A percentile compares a stretch with the other conserved stretches of the same genome.
phyloP scores from a whole-genome alignment of 2,329 filamentous ascomycete genomes.

The Cladosporium sphaerospermum region DNA sequence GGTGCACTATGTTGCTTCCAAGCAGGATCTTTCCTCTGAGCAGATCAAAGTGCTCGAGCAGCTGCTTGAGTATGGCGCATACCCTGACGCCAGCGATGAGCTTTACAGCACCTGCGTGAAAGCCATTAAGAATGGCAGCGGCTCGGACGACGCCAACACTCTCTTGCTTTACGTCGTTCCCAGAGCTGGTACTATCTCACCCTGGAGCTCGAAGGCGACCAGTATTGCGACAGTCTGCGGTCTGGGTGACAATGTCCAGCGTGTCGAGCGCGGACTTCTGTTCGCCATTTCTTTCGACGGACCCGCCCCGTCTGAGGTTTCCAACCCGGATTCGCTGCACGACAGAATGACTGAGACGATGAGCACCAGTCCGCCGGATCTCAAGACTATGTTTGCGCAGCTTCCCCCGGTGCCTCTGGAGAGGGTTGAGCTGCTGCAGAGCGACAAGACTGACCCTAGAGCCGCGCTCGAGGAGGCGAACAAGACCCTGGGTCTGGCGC shows the following conservation, averaged over 20 bases:
- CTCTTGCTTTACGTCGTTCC: conserved; percentile 68
- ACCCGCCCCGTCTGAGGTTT: conserved; percentile 42
- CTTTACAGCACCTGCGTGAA: conserved; percentile 42
- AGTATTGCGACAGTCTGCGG: conserved; percentile 91
- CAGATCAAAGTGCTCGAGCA: conserved; percentile 51
- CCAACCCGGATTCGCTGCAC: conserved; percentile 66
- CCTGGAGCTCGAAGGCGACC: conserved; percentile 96
- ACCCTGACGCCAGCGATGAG: conserved; percentile 40
- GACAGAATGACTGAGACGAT: conserved; percentile 96
- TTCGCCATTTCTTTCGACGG: conserved; percentile 56
- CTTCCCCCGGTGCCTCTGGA: conserved; percentile 58
- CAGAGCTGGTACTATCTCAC: conserved; percentile 75
- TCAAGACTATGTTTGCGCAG: conserved; percentile 74
- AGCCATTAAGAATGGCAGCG: conserved; percentile 43
- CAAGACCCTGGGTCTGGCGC: conserved; percentile 71
- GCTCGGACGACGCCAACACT: conserved; percentile 45
- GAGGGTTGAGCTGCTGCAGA: conserved; percentile 58
- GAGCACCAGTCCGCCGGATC: conserved; percentile 58
- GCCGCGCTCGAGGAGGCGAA: conserved; percentile 78
- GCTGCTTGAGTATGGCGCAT: conserved; percentile 54
- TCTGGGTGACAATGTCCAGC: conserved; percentile 61
- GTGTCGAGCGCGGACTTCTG: conserved; percentile 81
- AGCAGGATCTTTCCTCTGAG: conserved; percentile 34
- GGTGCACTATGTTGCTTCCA: conserved; percentile 46
- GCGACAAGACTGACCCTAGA: conserved; percentile 50